Base-by-base conservation (phyloP, 768 basidiomycete genomes). In the Termitomyces sp. region DNA sequence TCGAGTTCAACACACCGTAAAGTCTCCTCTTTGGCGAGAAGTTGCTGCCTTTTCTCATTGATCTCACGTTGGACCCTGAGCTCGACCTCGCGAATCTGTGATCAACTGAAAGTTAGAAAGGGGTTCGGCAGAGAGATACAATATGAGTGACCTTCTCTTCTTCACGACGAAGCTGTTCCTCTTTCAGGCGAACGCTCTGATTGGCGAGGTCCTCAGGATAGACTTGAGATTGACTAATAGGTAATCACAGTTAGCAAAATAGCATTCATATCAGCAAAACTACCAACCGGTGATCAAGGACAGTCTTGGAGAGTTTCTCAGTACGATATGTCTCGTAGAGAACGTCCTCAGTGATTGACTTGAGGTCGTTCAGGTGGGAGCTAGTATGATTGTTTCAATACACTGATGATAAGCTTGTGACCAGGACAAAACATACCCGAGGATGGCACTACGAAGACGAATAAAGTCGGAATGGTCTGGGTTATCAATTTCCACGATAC, bases 401-500 rank as follows among this genome's bases (percentile, higher is more conserved):
- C 47, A 27, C 33, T n/a, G 22, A 40, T 35, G 9, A 33, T 36
- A 45, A 25, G 53, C 23, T 25, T 27, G 23, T 3, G 22, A 35
- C 32, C 7, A 11, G 53, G 74, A 72, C 9, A 57, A 18, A 73
- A 58, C 68, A 29, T 57, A 76, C 77, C 77, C 75, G 32, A 96
- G 78, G 52, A 96, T 77, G n/a, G 91, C 91, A 53, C 81, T 80
- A 44, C 91, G 78, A 49, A 96, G 80, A 41, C 87, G 76, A 50
- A 81, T 77, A 68, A 94, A 94, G 73, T 96, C 92, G 18, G 86
- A 92, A 76, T 96, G 93, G 62, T 87, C 80, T 13, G 91, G 90
- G 75, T 96, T 92, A 71, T 96, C 92, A 42, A 94, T 89, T 68
- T 94, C 91, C 55, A 89, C 92, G 32, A 92, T 76, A 66, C 93